Percentiles rank a stretch among this genome's conserved stretches.
Conservation (phyloP, 2,329 filamentous ascomycete species). For the Talaromyces funiculosus region DNA sequence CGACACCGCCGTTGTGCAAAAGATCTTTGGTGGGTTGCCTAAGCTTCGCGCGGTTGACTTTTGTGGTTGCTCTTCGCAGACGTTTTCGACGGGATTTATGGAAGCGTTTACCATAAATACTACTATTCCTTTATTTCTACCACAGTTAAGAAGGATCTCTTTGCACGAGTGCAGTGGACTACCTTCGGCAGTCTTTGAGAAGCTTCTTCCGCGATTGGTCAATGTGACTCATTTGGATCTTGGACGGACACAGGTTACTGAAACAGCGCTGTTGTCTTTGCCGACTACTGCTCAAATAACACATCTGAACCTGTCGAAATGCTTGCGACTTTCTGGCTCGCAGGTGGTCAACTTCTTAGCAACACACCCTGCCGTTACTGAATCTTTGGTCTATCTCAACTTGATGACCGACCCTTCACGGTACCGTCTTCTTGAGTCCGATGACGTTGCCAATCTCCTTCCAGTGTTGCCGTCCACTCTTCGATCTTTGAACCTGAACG, state of each 20-base stretch:
- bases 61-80: slow-evolving; percentile 64
- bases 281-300: slow-evolving; percentile 66
- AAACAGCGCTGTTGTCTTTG: slow-evolving; percentile 64
- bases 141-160: slow-evolving; percentile 62
- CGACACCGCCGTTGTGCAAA: slow-evolving; percentile 60
- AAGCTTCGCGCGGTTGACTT: slow-evolving; percentile 66
- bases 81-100: slow-evolving; percentile 62
- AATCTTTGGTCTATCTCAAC: slow-evolving; percentile 64
- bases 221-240: slow-evolving; percentile 72
- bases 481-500: slow-evolving; percentile 69
- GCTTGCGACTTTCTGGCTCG: slow-evolving; percentile 61
- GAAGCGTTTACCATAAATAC: slow-evolving; percentile 45
- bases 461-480: slow-evolving; percentile 61
- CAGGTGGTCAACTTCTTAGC: slow-evolving; percentile 65
- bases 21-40: slow-evolving; percentile 63
- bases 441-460: slow-evolving; percentile 61
- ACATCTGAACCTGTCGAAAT: slow-evolving; percentile 73
- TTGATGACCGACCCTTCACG: slow-evolving; percentile 66
- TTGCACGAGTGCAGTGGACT: slow-evolving; percentile 74
- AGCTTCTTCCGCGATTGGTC: slow-evolving; percentile 63
- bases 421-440: slow-evolving; percentile 63
- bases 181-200: slow-evolving; percentile 61
- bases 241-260: slow-evolving; percentile 70
- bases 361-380: slow-evolving; percentile 62
- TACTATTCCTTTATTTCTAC: slow-evolving; percentile 46